Percentiles rank a stretch among this genome's conserved stretches.
Evolutionary conservation across 495 filamentous ascomycete species (phyloP).

Genomic region (Penicillium pulvis): DNA sequence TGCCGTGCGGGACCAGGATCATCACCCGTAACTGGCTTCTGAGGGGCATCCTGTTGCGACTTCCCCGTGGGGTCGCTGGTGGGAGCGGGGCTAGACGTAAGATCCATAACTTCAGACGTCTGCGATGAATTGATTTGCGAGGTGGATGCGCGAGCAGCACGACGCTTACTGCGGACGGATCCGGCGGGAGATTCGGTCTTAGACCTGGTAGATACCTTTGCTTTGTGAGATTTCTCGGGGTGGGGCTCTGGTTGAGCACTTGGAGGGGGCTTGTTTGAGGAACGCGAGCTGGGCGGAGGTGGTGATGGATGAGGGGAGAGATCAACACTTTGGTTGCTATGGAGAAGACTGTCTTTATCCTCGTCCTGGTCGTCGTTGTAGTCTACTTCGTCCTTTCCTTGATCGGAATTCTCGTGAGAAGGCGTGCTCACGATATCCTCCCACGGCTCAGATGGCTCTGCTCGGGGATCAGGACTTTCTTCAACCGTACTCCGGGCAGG

Average conservation of each 20-base stretch:
- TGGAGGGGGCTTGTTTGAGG: conserved; percentile 19
- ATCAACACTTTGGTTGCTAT: conserved; percentile 17
- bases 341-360: conserved; percentile 18
- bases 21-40: conserved; percentile 38
- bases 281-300: conserved; percentile 10
- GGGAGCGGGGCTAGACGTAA: conserved; percentile 45
- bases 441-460: conserved; percentile 5
- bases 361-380: conserved; percentile 1
- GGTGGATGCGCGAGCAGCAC: not conserved
- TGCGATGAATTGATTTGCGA: conserved; percentile 26
- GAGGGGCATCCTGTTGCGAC: conserved; percentile 12
- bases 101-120: conserved; percentile 40
- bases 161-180: conserved; percentile 17
- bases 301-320: conserved; percentile 5
- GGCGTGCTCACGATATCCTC: conserved; percentile 11
- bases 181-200: conserved; percentile 15
- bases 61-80: conserved; percentile 20
- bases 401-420: conserved; percentile 17
- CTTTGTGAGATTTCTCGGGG: conserved; percentile 3
- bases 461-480: conserved; percentile 5
- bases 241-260: conserved; percentile 14
- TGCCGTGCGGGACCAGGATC: conserved; percentile 24
- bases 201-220: conserved; percentile 8
- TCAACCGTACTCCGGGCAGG: conserved; percentile 3
- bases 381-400: conserved; percentile 12